A percentile compares a stretch with the other conserved stretches of the same genome.
Conservation (phyloP, 352 stramenopile genomes). For the Aphanomyces astaci region DNA sequence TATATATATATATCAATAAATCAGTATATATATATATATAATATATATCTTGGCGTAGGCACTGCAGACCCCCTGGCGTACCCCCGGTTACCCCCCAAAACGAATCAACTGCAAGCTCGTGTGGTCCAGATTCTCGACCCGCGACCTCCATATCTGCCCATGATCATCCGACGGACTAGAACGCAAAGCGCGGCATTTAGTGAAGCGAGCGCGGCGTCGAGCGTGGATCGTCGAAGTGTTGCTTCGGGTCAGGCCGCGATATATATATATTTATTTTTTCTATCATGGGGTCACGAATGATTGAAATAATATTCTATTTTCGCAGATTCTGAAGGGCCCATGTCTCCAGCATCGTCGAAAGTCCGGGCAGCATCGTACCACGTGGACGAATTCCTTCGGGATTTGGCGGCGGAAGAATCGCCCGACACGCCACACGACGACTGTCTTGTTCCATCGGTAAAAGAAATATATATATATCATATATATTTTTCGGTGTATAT, state of each 20-base stretch:
- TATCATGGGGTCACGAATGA: neutral
- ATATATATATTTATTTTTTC: neutral
- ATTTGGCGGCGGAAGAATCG: conserved; percentile 65
- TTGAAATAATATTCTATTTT: too few species aligned
- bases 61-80: neutral
- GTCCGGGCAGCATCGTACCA: conserved; percentile 32
- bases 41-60: too few species aligned
- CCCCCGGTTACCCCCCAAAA: neutral
- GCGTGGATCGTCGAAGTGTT: neutral
- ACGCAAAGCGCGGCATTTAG: neutral
- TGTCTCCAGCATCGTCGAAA: neutral
- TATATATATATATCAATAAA: too few species aligned
- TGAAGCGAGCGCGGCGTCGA: conserved; percentile 18
- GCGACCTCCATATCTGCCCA: conserved; percentile 21
- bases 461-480: too few species aligned
- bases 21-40: too few species aligned
- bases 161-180: neutral
- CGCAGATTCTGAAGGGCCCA: neutral
- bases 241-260: neutral
- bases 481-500: too few species aligned
- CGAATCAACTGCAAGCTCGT: conserved; percentile 1
- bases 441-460: too few species aligned
- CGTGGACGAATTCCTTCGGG: conserved; percentile 66
- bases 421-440: conserved; percentile 30
- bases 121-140: conserved; percentile 23